Conservation (phyloP, 179 eudicot species). For the Carnegiea gigantea region DNA sequence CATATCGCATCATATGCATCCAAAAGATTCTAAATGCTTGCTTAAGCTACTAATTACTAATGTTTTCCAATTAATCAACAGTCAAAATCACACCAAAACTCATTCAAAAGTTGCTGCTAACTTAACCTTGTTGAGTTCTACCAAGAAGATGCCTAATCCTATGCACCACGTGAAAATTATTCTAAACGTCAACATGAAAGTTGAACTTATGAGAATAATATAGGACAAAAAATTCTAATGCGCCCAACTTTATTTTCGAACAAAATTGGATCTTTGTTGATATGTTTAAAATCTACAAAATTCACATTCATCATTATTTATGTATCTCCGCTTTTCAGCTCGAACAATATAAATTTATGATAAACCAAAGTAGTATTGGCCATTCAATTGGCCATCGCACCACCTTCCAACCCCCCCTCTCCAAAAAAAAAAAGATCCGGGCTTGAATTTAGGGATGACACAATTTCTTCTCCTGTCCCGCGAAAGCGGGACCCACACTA, state of each 20-base stretch:
- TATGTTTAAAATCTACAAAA: too few relatives aligned
- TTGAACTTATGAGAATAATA: not conserved
- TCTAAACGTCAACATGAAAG: not conserved
- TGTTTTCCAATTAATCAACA: not conserved
- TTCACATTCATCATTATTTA: too few relatives aligned
- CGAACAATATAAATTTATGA: too few relatives aligned
- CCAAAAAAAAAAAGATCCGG: too few relatives aligned
- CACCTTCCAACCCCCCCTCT: too few relatives aligned
- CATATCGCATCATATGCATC: not conserved
- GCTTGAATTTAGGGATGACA: too few relatives aligned
- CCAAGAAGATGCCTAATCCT: not conserved
- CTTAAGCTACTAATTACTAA: not conserved
- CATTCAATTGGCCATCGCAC: too few relatives aligned
- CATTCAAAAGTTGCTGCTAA: slow-evolving; percentile 12
- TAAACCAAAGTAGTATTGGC: too few relatives aligned
- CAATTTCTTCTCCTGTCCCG: too few relatives aligned
- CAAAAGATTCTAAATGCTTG: not conserved
- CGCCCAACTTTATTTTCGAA: not conserved
- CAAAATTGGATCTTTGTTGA: not conserved
- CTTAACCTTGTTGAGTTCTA: slow-evolving; percentile 2
- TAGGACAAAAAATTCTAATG: not conserved
- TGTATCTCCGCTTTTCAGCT: too few relatives aligned
- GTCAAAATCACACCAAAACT: slow-evolving; percentile 10
- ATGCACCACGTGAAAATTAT: not conserved
- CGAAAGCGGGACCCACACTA: too few relatives aligned